Conservation (phyloP, 2,329 filamentous ascomycete species). For the Nothophoma quercina region DNA sequence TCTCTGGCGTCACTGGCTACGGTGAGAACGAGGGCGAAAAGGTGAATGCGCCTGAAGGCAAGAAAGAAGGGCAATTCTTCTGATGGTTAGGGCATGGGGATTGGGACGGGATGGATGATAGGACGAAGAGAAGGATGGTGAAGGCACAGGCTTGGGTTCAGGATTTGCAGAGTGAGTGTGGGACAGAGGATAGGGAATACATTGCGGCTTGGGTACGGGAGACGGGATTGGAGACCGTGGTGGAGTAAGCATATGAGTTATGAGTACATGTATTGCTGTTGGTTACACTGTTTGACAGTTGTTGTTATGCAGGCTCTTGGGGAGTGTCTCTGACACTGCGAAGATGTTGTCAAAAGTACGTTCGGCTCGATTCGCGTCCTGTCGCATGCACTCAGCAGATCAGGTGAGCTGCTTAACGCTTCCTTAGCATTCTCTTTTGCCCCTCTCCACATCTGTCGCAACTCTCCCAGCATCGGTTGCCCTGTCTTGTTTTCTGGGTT, state of each 20-base stretch:
- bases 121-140: conserved; percentile 6
- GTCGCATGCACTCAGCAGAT: too few relatives aligned
- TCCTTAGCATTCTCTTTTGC: too few relatives aligned
- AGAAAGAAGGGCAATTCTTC: conserved; percentile 22
- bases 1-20: conserved; percentile 41
- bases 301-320: too few relatives aligned
- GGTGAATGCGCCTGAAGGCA: conserved; percentile 16
- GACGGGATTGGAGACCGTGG: conserved; percentile 5
- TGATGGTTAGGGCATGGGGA: conserved; percentile 18
- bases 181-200: conserved; percentile 16
- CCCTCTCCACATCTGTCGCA: too few relatives aligned
- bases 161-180: conserved; percentile 12
- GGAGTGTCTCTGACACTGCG: too few relatives aligned
- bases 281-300: too few relatives aligned
- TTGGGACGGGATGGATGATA: conserved; percentile 10
- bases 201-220: conserved; percentile 18
- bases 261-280: too few relatives aligned
- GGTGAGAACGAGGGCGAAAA: conserved; percentile 31
- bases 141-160: conserved; percentile 15
- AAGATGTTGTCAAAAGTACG: too few relatives aligned
- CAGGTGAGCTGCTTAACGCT: too few relatives aligned
- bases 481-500: too few relatives aligned
- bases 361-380: too few relatives aligned
- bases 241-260: neutral
- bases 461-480: too few relatives aligned